Conservation (phyloP, 2,329 filamentous ascomycete species). For the Fusarium secorum region DNA sequence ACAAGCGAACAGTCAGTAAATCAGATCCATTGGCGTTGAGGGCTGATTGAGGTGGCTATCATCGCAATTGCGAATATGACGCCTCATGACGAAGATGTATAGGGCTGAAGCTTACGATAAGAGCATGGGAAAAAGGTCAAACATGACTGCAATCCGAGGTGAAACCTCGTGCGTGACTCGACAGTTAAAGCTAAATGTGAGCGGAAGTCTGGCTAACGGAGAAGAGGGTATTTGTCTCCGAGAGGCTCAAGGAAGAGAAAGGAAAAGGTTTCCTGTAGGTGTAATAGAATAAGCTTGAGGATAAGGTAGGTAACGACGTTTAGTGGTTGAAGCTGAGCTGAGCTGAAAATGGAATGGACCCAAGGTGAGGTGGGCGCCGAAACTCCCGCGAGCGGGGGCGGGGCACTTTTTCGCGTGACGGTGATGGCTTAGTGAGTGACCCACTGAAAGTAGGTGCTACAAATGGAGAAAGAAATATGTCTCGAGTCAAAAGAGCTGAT, state of each 20-base stretch:
- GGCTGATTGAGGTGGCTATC: not conserved
- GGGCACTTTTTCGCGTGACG: constrained; percentile 23
- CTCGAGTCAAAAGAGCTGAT: constrained; percentile 5
- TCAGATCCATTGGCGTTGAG: constrained; percentile 1
- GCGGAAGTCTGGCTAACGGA: not conserved
- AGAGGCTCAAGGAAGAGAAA: not conserved
- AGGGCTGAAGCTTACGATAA: constrained; percentile 69
- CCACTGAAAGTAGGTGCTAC: constrained; percentile 4
- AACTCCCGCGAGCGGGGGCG: constrained; percentile 35
- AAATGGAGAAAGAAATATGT: not conserved
- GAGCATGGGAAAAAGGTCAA: constrained; percentile 78
- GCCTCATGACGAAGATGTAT: constrained; percentile 29
- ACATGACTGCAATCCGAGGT: constrained; percentile 61
- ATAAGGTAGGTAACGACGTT: not conserved
- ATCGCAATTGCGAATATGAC: constrained; percentile 23
- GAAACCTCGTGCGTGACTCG: not conserved
- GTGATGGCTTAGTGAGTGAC: constrained; percentile 17
- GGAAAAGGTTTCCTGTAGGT: not conserved
- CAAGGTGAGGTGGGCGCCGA: too few species aligned
- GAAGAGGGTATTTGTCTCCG: not conserved
- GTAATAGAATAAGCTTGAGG: constrained; percentile 7
- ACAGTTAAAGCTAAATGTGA: not conserved
- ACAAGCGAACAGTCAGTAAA: constrained; percentile 11
- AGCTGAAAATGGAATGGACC: constrained; percentile 11
- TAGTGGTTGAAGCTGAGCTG: constrained; percentile 11